Evolutionary conservation across 2,329 filamentous ascomycete species (phyloP).

Genomic region (Neopestalotiopsis sp.): DNA sequence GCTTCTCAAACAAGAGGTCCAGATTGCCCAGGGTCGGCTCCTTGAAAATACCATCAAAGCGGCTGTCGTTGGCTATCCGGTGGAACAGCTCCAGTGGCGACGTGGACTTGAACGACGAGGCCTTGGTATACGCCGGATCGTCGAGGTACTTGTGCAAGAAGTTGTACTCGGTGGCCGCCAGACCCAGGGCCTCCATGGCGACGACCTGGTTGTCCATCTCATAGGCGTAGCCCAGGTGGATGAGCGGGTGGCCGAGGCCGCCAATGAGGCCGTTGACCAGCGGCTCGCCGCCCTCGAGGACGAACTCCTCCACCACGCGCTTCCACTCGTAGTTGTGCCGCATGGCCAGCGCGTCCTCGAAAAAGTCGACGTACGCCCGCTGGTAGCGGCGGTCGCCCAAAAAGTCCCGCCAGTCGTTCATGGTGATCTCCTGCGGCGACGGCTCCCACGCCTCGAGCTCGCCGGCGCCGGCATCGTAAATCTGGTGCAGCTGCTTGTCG

Average conservation of each 20-base stretch:
- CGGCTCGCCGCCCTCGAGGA: conserved; percentile 76
- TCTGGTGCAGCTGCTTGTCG: conserved; percentile 72
- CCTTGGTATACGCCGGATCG: conserved; percentile 71
- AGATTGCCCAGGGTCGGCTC: conserved; percentile 67
- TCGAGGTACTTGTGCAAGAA: conserved; percentile 73
- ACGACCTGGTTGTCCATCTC: conserved; percentile 86
- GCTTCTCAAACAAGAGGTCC: conserved; percentile 67
- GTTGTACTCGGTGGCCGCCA: conserved; percentile 65
- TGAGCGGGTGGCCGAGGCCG: conserved; percentile 88
- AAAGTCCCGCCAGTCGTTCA: conserved; percentile 85
- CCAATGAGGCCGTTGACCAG: conserved; percentile 81
- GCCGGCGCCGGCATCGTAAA: conserved; percentile 80
- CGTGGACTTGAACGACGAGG: conserved; percentile 62
- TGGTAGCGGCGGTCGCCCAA: conserved; percentile 83
- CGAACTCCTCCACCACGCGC: conserved; percentile 73
- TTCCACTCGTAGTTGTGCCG: conserved; percentile 83
- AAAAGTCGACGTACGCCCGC: conserved; percentile 91
- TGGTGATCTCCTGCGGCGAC: conserved; percentile 82
- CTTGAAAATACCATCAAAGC: conserved; percentile 71
- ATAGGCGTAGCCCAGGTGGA: conserved; percentile 92
- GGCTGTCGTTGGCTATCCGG: conserved; percentile 70
- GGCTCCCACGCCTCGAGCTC: conserved; percentile 80
- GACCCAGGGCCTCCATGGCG: conserved; percentile 83
- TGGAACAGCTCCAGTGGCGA: conserved; percentile 74
- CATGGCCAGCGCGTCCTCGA: conserved; percentile 85